These are phyloP conservation scores for Passalora sequoiae DNA, from an alignment of 2,329 filamentous ascomycete species.

Conservation along the genomic window DNA sequence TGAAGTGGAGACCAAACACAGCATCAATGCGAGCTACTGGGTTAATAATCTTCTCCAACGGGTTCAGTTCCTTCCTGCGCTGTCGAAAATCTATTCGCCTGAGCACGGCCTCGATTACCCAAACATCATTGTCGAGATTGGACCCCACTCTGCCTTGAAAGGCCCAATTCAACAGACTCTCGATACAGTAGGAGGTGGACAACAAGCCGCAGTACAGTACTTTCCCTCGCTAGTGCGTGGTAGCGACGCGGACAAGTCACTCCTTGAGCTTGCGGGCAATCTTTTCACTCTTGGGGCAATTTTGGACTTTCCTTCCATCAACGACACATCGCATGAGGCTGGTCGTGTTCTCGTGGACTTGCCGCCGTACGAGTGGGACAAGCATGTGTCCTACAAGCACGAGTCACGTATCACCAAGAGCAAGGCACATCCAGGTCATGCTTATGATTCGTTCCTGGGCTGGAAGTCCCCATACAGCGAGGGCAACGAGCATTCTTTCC, in stretches of 20 bases:
- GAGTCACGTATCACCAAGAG: background rate
- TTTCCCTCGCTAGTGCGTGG: background rate
- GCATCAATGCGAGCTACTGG: too few relatives aligned
- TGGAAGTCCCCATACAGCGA: too few relatives aligned
- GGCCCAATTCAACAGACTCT: conserved; percentile 1
- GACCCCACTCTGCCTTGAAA: background rate
- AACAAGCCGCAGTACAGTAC: background rate
- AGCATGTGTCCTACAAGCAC: background rate
- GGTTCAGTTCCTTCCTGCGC: background rate
- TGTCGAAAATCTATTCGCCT: background rate
- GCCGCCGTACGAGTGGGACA: conserved; percentile 4
- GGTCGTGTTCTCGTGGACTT: background rate
- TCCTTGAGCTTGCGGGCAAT: background rate
- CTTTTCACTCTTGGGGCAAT: background rate
- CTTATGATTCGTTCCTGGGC: too few relatives aligned
- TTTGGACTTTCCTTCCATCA: background rate
- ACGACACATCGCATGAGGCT: background rate
- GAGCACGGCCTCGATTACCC: background rate
- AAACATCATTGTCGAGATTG: conserved; percentile 2
- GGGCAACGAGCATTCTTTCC: too few relatives aligned
- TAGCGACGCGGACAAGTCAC: background rate
- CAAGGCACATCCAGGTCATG: too few relatives aligned
- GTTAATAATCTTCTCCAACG: background rate
- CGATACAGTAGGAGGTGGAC: background rate
- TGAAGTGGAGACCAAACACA: background rate